Percentiles rank a stretch among this genome's conserved stretches.
phyloP scores from a whole-genome alignment of 768 basidiomycete species.

The Hebeloma cylindrosporum region DNA sequence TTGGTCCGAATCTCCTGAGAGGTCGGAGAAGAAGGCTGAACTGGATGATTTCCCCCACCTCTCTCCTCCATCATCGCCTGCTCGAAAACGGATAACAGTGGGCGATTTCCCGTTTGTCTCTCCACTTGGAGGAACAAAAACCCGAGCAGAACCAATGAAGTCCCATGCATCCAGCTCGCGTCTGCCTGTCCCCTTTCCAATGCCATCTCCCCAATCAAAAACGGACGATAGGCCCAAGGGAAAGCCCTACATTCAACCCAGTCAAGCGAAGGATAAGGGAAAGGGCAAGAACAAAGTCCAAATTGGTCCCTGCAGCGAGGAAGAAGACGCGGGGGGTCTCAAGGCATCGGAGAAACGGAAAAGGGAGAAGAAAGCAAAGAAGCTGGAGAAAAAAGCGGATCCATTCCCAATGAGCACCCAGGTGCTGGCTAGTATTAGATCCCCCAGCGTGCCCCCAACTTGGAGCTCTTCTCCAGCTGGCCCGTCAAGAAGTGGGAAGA shows the following conservation, averaged over 20 bases:
- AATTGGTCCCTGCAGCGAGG: constrained; percentile 5
- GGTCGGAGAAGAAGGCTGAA: constrained; percentile 4
- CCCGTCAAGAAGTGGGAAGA: constrained; percentile 18
- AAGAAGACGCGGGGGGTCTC: constrained; percentile 10
- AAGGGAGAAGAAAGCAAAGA: constrained; percentile 2
- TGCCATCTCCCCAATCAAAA: constrained; percentile 15
- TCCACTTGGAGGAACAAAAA: constrained; percentile 6
- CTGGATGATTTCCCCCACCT: constrained; percentile 6
- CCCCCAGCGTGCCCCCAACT: constrained; percentile 13
- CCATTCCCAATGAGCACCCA: constrained; percentile 50
- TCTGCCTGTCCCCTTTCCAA: constrained; percentile 17
- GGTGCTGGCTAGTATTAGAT: constrained; percentile 38
- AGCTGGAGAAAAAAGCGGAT: constrained; percentile 18
- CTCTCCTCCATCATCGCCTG: neutral
- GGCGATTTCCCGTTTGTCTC: constrained; percentile 9
- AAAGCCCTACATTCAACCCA: constrained; percentile 1
- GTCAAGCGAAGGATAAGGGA: constrained; percentile 15
- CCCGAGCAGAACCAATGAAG: neutral
- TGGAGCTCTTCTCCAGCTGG: neutral
- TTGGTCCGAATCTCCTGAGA: constrained; percentile 5
- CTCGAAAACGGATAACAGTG: neutral
- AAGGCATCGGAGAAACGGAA: neutral
- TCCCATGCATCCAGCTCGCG: constrained; percentile 1
- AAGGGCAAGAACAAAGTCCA: constrained; percentile 17
- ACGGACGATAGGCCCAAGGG: neutral